phyloP scores from a whole-genome alignment of 129 eudicot genomes.

The Erigeron canadensis region DNA sequence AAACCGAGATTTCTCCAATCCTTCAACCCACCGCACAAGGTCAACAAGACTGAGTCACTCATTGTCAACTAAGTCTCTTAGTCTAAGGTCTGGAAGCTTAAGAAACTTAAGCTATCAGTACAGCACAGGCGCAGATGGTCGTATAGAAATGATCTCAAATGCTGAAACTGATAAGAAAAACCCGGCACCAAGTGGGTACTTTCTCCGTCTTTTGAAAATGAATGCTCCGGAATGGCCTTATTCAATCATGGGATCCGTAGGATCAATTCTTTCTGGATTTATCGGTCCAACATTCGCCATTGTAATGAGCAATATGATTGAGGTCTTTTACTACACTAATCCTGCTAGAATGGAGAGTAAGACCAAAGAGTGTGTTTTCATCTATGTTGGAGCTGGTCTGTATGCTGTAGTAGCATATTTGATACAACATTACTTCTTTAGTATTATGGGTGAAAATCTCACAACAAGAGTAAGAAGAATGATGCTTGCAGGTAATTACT shows the following conservation, averaged over 20 bases:
- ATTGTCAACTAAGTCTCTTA: slow-evolving; percentile 78
- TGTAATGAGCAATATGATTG: slow-evolving; percentile 98
- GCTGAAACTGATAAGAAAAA: slow-evolving; percentile 85
- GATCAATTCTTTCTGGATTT: slow-evolving; percentile 87
- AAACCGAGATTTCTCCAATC: slow-evolving; percentile 75
- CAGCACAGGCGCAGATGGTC: slow-evolving; percentile 95
- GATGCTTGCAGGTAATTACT: slow-evolving; percentile 86
- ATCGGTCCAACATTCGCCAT: slow-evolving; percentile 97
- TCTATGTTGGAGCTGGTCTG: slow-evolving; percentile 86
- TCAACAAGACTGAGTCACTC: slow-evolving; percentile 84
- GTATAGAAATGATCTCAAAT: slow-evolving; percentile 86
- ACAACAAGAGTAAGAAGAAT: slow-evolving; percentile 93
- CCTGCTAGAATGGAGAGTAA: slow-evolving; percentile 83
- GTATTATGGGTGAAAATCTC: slow-evolving; percentile 97
- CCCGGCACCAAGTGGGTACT: slow-evolving; percentile 79
- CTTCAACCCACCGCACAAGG: slow-evolving; percentile 78
- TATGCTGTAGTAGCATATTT: slow-evolving; percentile 93
- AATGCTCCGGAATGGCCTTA: slow-evolving; percentile 99
- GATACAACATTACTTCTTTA: slow-evolving; percentile 96
- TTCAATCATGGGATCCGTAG: slow-evolving; percentile 90
- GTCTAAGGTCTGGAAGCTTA: slow-evolving; percentile 94
- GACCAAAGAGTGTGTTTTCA: slow-evolving; percentile 88
- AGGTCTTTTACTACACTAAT: slow-evolving; percentile 76
- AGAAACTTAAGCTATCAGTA: slow-evolving; percentile 86
- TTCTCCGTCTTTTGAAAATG: slow-evolving; percentile 70